phyloP scores from a whole-genome alignment of 75 land plant species.

The Larix kaempferi region DNA sequence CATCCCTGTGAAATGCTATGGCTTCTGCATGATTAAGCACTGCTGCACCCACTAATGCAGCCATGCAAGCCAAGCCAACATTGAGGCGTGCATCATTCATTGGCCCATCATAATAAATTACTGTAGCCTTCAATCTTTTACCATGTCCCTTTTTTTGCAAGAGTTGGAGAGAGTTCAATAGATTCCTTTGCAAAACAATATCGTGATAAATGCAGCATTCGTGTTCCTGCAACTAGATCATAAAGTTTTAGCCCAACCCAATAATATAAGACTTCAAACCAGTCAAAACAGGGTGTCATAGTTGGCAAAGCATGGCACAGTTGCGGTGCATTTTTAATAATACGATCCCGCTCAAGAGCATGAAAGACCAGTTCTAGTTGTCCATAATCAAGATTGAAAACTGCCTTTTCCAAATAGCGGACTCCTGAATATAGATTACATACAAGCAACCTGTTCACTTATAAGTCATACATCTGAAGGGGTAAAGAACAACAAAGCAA shows the following conservation, averaged over 20 bases:
- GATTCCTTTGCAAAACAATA: conserved; percentile 85
- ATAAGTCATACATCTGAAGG: background rate
- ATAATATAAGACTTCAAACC: conserved; percentile 93
- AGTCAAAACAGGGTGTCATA: conserved; percentile 98
- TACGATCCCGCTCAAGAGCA: conserved; percentile 92
- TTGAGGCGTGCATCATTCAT: conserved; percentile 96
- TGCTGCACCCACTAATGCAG: conserved; percentile 91
- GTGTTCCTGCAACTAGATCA: conserved; percentile 89
- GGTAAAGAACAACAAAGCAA: background rate
- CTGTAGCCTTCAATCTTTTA: conserved; percentile 82
- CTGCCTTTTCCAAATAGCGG: conserved; percentile 95
- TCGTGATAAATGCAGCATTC: conserved; percentile 82
- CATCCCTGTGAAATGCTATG: conserved; percentile 68
- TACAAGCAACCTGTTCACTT: background rate
- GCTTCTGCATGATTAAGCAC: conserved; percentile 97
- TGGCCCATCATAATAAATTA: conserved; percentile 98
- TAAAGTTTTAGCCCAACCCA: conserved; percentile 95
- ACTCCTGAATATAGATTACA: conserved; percentile 51
- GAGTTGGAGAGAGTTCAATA: conserved; percentile 83
- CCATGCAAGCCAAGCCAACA: conserved; percentile 92
- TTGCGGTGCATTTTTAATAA: conserved; percentile 95
- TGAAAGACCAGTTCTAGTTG: conserved; percentile 95
- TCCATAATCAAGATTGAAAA: conserved; percentile 89
- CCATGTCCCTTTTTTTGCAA: conserved; percentile 65
- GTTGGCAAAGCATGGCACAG: conserved; percentile 89